Percentiles rank a stretch among this genome's conserved stretches.
These are phyloP conservation scores for Pseudogymnoascus sp. DNA, from an alignment of 2,329 filamentous ascomycete genomes.

Conservation along the genomic window DNA sequence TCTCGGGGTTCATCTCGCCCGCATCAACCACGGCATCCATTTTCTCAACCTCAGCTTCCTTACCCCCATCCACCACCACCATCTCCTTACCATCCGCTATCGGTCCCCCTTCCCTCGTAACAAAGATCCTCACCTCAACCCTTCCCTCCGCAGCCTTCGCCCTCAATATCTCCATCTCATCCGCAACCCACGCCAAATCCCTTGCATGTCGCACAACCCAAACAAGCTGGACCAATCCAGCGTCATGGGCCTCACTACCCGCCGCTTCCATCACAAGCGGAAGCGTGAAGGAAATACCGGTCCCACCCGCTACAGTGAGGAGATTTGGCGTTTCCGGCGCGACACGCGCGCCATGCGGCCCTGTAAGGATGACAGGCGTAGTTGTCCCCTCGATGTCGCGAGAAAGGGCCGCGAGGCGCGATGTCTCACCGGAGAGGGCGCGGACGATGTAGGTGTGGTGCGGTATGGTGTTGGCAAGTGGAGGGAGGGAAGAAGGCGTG, in stretches of 20 bases:
- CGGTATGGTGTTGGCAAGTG: conserved; percentile 35
- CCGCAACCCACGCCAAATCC: conserved; percentile 49
- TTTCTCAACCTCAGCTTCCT: conserved; percentile 23
- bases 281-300: conserved; percentile 48
- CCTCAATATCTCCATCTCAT: conserved; percentile 33
- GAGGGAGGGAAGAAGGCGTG: conserved; percentile 66
- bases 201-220: conserved; percentile 51
- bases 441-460: conserved; percentile 44
- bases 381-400: conserved; percentile 23
- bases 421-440: conserved; percentile 51
- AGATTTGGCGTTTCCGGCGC: conserved; percentile 36
- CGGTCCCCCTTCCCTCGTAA: neutral
- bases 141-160: neutral
- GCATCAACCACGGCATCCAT: conserved; percentile 19
- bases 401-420: conserved; percentile 41
- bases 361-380: conserved; percentile 51
- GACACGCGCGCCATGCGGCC: conserved; percentile 51
- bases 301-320: conserved; percentile 48
- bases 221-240: conserved; percentile 45
- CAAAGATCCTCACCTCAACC: neutral
- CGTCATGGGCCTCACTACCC: neutral
- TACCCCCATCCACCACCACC: neutral
- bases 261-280: conserved; percentile 37
- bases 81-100: neutral
- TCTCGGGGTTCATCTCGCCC: conserved; percentile 12